Base-by-base conservation (phyloP, 371 early-diverging fungal species). In the Mortierella sp. region DNA sequence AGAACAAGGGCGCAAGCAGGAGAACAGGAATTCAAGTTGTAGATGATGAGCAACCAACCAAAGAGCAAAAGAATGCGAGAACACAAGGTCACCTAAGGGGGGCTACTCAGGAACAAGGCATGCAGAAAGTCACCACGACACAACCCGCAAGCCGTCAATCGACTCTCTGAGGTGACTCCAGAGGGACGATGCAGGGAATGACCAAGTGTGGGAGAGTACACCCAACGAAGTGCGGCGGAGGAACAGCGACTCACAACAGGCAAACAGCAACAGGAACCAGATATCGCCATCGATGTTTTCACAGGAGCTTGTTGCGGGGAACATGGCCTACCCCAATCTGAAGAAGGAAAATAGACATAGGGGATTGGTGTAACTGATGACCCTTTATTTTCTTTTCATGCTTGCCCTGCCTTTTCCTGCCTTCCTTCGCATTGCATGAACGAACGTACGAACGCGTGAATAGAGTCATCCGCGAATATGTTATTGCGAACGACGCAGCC, bases 401-500 rank as follows among this genome's bases (percentile, higher is more conserved):
- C 35, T 35, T 29, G 10, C 60, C 56, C 48, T 74, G 75, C 48
- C 51, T 51, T 44, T 18, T 54, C 56, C 73, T 32, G 27, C 76
- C 41, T 18, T 44, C 12, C 48, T 46, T 46, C 3, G 41, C 73
- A 1, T 60, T 32, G 14, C 68, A 68, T 68, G 35, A 35, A 32
- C 58, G 51, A 16, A 51, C 51, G 51, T 41, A 6, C 41, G 14
- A 55, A 58, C 68, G 68, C 43, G 68, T 29, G 21, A 35, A 56
- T 87, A 95, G 96, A 87, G 89, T 95, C 75, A 92, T 96, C 43
- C 91, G 95, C 21, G 96, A 96, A 41, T 89, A 92, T 72, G 90
- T 90, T 29, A 72, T 63, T 12, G 85, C 78, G 24, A 83, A 90
- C 60, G 93, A 94, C 48, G 79, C 88, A 16, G 88, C 89, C 16